Evolutionary conservation across 73 alveolate genomes (phyloP), one percentile per base, ranked within the genome.

Genomic region (Paramecium sonneborni): DNA sequence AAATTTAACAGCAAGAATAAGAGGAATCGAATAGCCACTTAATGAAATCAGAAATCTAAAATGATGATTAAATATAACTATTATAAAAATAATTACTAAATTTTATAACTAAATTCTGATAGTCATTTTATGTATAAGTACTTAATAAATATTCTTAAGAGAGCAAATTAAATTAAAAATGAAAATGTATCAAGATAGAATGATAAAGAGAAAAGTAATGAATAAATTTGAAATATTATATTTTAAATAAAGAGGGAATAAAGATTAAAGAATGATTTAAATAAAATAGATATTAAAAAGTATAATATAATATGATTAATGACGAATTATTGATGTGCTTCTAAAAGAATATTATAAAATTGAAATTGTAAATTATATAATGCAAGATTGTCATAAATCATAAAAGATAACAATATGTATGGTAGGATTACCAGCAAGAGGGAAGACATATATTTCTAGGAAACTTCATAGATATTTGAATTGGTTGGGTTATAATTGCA

Each of bases 371-470:
- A 55, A 55, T 1, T 0, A 67, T 5, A 18, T 20, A 67, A 23
- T 79, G 90, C 34, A 79, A 79, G 76, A 79, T 23, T 79, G 69
- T 24, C 44, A 79, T 23, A 38, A 39, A 37, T 43, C 76, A 12
- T 46, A 79, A 79, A 79, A 79, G 15, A 79, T 79, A 26, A 28
- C 74, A 1, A 8, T 79, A 21, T 79, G 90, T 41, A 93, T 93
- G 96, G 93, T 85, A 30, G 96, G 96, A 24, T 90, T 93, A 5
- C 96, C 96, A 12, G 96, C 96, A 1, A 69, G 96, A 57, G 96
- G 96, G 20, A 93, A 93, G 38, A 93, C 96, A 4, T 93, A 93
- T 35, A 85, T 88, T 5, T 37, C 92, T 10, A 34, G 94, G 46
- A 93, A 93, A 44, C 67, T 93, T 46, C 56, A 85, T 30, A 44